These are phyloP conservation scores for Boletus vinaceobasis DNA, from an alignment of 768 basidiomycete species.

Conservation along the genomic window DNA sequence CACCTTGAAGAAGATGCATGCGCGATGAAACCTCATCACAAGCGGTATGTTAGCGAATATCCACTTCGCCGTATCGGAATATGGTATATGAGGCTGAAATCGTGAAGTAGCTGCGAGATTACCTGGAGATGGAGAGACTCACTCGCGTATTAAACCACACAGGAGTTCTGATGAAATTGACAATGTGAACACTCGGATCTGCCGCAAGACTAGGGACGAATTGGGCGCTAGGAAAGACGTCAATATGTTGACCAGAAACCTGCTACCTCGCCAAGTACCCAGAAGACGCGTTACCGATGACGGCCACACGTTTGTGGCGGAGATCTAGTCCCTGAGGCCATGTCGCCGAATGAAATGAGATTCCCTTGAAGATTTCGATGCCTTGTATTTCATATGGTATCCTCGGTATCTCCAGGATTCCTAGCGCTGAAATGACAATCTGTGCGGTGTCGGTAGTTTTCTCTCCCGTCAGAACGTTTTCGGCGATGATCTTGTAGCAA, in stretches of 20 bases:
- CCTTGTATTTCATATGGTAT: slow-evolving; percentile 35
- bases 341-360: slow-evolving; percentile 49
- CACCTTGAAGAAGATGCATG: slow-evolving; percentile 48
- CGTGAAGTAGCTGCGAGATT: slow-evolving; percentile 19
- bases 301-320: slow-evolving; percentile 37
- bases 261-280: slow-evolving; percentile 37
- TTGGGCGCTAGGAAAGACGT: slow-evolving; percentile 47
- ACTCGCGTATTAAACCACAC: slow-evolving; percentile 60
- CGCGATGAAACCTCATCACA: slow-evolving; percentile 49
- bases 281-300: slow-evolving; percentile 64
- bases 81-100: slow-evolving; percentile 39
- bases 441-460: slow-evolving; percentile 35
- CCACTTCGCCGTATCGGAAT: slow-evolving; percentile 42
- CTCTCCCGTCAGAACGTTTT: slow-evolving; percentile 34
- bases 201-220: slow-evolving; percentile 52
- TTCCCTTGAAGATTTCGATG: slow-evolving; percentile 43
- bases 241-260: background rate
- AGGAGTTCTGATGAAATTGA: slow-evolving; percentile 60
- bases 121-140: slow-evolving; percentile 9
- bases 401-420: slow-evolving; percentile 45
- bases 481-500: slow-evolving; percentile 34
- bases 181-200: slow-evolving; percentile 49
- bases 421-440: slow-evolving; percentile 50
- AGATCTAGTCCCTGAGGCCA: slow-evolving; percentile 45
- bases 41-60: slow-evolving; percentile 52